phyloP scores from a whole-genome alignment of 345 rosid species.

The Brassica rapa region DNA sequence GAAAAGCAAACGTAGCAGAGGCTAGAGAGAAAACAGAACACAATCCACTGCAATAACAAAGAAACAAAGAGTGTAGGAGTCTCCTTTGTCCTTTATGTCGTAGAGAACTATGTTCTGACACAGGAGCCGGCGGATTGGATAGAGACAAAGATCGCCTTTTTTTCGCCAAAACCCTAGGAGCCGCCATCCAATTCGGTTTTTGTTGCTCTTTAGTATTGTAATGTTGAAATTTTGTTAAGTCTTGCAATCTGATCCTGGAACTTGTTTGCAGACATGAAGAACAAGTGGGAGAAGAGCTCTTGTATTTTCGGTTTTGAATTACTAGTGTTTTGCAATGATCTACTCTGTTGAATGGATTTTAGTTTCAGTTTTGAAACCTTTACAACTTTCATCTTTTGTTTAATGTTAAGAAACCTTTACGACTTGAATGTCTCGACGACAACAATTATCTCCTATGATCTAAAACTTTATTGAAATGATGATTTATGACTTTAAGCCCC shows the following conservation, averaged over 20 bases:
- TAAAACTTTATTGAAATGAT: not conserved
- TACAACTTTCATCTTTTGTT: not conserved
- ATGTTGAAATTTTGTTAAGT: not conserved
- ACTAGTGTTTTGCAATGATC: conserved; percentile 16
- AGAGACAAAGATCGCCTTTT: too few relatives aligned
- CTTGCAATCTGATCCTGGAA: not conserved
- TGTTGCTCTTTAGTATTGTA: not conserved
- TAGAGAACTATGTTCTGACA: too few relatives aligned
- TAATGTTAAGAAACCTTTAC: not conserved
- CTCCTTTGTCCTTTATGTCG: too few relatives aligned
- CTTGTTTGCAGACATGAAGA: conserved; percentile 60
- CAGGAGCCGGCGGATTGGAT: too few relatives aligned
- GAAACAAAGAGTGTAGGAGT: too few relatives aligned
- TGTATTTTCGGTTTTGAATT: not conserved
- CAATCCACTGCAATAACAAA: too few relatives aligned
- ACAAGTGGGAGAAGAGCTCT: conserved; percentile 78
- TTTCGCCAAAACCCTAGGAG: too few relatives aligned
- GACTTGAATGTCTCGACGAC: not conserved
- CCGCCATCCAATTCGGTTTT: too few relatives aligned
- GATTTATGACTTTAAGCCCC: too few relatives aligned
- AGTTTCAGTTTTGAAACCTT: conserved; percentile 18
- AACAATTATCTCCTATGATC: not conserved
- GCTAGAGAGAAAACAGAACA: too few relatives aligned
- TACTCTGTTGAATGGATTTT: not conserved
- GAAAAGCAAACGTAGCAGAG: too few relatives aligned